Evolutionary conservation across 2,329 filamentous ascomycete genomes (phyloP), one percentile per base, ranked within the genome.

Genomic region (Trichoderma sp.): DNA sequence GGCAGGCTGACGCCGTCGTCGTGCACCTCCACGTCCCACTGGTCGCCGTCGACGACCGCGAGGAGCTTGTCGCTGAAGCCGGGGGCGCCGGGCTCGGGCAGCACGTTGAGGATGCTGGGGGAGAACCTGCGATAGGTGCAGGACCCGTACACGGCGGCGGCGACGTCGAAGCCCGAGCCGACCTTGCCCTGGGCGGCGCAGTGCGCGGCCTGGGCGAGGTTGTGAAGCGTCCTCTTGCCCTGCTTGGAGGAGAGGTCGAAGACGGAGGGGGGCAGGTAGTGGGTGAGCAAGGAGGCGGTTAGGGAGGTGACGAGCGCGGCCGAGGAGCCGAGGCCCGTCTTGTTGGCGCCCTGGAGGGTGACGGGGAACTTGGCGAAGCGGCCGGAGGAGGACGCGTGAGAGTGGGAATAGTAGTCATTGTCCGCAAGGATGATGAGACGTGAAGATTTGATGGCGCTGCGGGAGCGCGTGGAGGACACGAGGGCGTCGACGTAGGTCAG

Each of bases 171-270:
- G 21, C 95, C 95, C 0, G 91, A 95, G 57, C 95, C 95, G 19
- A 99, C 89, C 78, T 99, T 99, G 26, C 95, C 95, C 79, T 99
- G 95, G 0, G 95, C 95, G 1, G 94, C 92, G 74, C 94, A 97
- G 79, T 99, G 95, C 4, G 92, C 90, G 1, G 91, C 91, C 80
- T 99, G 95, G 0, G 94, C 90, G 58, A 99, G 88, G 78, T 98
- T 98, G 80, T 99, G 95, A 62, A 97, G 83, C 57, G 84, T 85
- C 30, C 81, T 80, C 69, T 83, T 83, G 58, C 88, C 86, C 0
- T 78, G 69, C 0, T 82, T 78, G 54, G 83, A 81, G 55, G 77
- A 51, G 61, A 93, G 73, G 77, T 88, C 81, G 74, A 91, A 90
- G 14, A 78, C 71, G 15, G 76, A 69, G 1, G 63, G 69, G 3